Conservation (phyloP, 306 rosid species). For the Luffa acutangula region DNA sequence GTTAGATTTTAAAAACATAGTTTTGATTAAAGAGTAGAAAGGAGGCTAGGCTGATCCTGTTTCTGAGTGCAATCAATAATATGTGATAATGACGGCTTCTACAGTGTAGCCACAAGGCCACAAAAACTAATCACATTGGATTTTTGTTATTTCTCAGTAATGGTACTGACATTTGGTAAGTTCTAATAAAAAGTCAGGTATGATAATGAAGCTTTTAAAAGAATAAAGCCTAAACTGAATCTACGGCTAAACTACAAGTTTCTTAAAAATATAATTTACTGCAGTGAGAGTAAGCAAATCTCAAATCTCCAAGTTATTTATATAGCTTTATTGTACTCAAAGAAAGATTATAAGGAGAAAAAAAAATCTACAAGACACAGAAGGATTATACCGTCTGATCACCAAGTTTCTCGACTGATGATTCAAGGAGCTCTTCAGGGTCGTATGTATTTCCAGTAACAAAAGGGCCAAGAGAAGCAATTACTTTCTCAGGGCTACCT, state of each 20-base stretch:
- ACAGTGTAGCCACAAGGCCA: neutral
- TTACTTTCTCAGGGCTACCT: constrained; percentile 80
- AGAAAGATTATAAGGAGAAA: neutral
- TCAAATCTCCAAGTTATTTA: neutral
- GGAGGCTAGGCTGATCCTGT: neutral
- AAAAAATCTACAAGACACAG: neutral
- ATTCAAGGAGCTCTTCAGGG: constrained; percentile 82
- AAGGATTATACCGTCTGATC: constrained; percentile 57
- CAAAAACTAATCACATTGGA: neutral
- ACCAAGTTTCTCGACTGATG: constrained; percentile 64
- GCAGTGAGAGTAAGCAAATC: neutral
- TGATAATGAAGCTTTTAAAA: neutral
- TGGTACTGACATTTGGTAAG: neutral
- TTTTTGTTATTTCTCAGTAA: neutral
- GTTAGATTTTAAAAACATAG: neutral
- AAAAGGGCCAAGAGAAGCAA: constrained; percentile 92
- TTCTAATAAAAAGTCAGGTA: neutral
- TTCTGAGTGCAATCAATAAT: neutral
- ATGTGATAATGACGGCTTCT: neutral
- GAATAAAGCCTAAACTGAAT: neutral
- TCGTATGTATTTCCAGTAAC: constrained; percentile 80
- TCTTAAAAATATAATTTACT: neutral
- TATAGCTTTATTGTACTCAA: neutral
- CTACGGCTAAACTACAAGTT: neutral
- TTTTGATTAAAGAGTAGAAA: neutral